A percentile compares a stretch with the other conserved stretches of the same genome.
Conservation (phyloP, 2,329 filamentous ascomycete species). For the Clonostachys byssicola region DNA sequence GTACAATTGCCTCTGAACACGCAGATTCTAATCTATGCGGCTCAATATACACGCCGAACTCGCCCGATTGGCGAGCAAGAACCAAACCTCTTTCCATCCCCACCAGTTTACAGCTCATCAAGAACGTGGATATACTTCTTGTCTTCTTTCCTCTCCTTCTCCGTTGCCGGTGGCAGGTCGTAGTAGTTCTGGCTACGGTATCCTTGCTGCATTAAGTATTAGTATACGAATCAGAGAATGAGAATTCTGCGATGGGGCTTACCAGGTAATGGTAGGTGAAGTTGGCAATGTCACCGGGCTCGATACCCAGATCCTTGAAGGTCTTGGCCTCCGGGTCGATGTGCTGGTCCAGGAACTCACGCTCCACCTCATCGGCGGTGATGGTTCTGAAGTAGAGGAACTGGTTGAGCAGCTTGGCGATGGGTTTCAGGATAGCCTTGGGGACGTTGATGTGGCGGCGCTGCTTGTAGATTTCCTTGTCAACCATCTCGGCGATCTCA, state of each 20-base stretch:
- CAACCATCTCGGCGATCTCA: slow-evolving; percentile 83
- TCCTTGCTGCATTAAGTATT: slow-evolving; percentile 61
- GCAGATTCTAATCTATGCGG: not conserved
- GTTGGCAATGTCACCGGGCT: slow-evolving; percentile 79
- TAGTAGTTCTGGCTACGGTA: slow-evolving; percentile 87
- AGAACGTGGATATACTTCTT: slow-evolving; percentile 95
- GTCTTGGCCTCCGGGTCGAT: slow-evolving; percentile 93
- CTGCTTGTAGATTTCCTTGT: slow-evolving; percentile 87
- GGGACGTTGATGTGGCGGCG: slow-evolving; percentile 90
- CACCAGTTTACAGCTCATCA: slow-evolving; percentile 67
- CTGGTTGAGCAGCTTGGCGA: slow-evolving; percentile 72
- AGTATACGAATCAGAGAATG: slow-evolving; percentile 11
- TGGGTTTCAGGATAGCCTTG: slow-evolving; percentile 71
- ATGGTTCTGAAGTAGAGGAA: slow-evolving; percentile 84
- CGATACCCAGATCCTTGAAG: slow-evolving; percentile 88
- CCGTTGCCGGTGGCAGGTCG: slow-evolving; percentile 89
- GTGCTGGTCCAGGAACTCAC: slow-evolving; percentile 87
- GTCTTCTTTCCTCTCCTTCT: slow-evolving; percentile 91
- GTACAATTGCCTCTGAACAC: slow-evolving; percentile 1
- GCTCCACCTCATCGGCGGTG: slow-evolving; percentile 81
- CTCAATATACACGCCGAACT: not conserved
- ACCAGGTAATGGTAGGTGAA: slow-evolving; percentile 94
- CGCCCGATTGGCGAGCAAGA: not conserved
- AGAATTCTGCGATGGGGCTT: slow-evolving; percentile 27
- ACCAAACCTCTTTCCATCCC: not conserved